Base-by-base conservation (phyloP, 345 rosid genomes). In the Cochlearia excelsa region DNA sequence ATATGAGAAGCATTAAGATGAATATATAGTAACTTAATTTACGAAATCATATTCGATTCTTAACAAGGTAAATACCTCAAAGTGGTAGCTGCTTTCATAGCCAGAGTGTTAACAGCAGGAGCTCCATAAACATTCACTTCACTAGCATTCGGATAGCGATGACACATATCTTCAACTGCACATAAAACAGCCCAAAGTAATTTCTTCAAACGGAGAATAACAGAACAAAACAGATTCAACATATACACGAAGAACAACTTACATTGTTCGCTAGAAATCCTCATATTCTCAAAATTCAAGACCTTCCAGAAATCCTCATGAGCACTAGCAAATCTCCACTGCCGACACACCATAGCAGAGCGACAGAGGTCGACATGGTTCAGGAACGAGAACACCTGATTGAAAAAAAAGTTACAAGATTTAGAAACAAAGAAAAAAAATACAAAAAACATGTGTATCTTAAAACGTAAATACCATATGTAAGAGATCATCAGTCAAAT, bases 221-320 rank as follows among this genome's bases (percentile, higher is more conserved):
- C 23, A 16, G 23, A 16, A 16, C 23, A 16, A 16, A 16, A 16
- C 23, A 16, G 23, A 16, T 16, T 16, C 23, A 16, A 16, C 23
- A 16, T 16, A 16, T 16, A 16, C 23, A 16, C 23, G 23, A 26
- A 44, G 33, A 44, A 54, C 47, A 59, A 77, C 96, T 85, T 80
- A 93, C 99, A 89, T 74, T 87, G 94, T 59, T 86, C 95, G 8
- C 78, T 46, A 28, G 96, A 84, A 63, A 90, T 80, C 64, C 84
- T 85, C 62, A 75, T 80, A 62, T 84, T 77, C 73, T 87, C 88
- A 73, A 93, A 90, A 76, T 87, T 81, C 80, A 93, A 79, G 78
- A 82, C 75, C 76, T 78, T 93, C 99, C 99, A 93, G 57, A 93
- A 89, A 68, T 87, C 97, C 76, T 93, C 99, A 79, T 93, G 97